Conservation (phyloP, 1,139 yeast species). For the Candida albicans region DNA sequence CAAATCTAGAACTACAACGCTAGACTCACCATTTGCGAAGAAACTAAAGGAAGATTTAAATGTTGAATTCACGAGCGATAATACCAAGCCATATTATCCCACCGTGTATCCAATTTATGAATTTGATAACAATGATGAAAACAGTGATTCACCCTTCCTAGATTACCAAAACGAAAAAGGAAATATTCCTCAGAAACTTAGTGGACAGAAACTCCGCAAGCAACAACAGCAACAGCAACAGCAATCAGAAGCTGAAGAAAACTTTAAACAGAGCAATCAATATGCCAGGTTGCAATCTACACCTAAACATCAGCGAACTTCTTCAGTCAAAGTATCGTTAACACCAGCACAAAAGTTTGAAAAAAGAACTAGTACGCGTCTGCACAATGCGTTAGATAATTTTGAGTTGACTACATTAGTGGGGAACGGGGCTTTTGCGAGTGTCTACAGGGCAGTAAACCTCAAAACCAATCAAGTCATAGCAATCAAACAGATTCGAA, state of each 20-base stretch:
- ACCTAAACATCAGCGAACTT: conserved; percentile 25
- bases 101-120: conserved; percentile 11
- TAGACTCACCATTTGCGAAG: conserved; percentile 31
- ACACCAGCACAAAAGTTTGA: conserved; percentile 57
- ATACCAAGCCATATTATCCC: conserved; percentile 1
- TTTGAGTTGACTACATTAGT: conserved; percentile 69
- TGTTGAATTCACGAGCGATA: conserved; percentile 8
- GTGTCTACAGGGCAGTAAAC: conserved; percentile 81
- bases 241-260: not conserved
- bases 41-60: conserved; percentile 22
- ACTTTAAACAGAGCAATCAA: conserved; percentile 4
- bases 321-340: conserved; percentile 46
- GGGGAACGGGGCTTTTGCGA: conserved; percentile 95
- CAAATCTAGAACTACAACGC: not conserved
- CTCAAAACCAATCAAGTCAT: conserved; percentile 64
- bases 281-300: conserved; percentile 13
- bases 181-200: not conserved
- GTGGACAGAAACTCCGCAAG: conserved; percentile 6
- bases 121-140: conserved; percentile 9
- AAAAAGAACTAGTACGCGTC: conserved; percentile 38
- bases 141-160: conserved; percentile 9
- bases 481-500: conserved; percentile 80
- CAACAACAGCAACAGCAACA: not conserved
- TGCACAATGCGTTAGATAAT: conserved; percentile 48
- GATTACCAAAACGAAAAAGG: conserved; percentile 1